A percentile compares a stretch with the other conserved stretches of the same genome.
Conservation (phyloP, 176 grass and related monocot genomes). For the Carex scoparia region DNA sequence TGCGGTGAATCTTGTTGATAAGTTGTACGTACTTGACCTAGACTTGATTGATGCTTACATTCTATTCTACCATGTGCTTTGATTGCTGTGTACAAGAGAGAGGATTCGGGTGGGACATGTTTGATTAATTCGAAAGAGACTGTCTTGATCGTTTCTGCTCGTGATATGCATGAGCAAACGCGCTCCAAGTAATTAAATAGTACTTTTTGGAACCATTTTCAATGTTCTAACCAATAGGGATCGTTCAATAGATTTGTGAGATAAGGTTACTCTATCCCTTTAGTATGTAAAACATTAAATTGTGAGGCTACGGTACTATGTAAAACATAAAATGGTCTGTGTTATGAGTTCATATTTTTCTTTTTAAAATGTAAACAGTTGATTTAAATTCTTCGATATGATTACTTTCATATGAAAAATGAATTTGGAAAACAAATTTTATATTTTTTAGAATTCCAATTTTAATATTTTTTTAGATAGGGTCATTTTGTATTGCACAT, state of each 20-base stretch:
- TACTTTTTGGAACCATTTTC: not conserved
- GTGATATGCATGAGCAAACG: not conserved
- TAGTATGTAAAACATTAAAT: too few relatives aligned
- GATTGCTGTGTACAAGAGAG: not conserved
- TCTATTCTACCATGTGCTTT: not conserved
- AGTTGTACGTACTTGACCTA: not conserved
- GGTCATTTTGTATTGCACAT: too few relatives aligned
- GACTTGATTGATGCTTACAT: not conserved
- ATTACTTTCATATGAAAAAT: too few relatives aligned
- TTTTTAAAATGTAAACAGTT: too few relatives aligned
- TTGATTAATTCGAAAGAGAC: not conserved
- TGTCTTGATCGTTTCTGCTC: not conserved
- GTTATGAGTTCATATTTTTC: too few relatives aligned
- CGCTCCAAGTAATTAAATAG: not conserved
- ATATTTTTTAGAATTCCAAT: too few relatives aligned
- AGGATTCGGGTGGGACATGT: not conserved
- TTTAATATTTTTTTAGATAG: too few relatives aligned
- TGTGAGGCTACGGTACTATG: too few relatives aligned
- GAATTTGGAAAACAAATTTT: too few relatives aligned
- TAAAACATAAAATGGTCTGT: too few relatives aligned
- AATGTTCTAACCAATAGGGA: not conserved
- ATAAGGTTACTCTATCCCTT: not conserved
- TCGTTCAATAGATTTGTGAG: not conserved
- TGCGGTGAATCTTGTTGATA: not conserved
- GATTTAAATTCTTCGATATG: too few relatives aligned